Base-by-base conservation (phyloP, 2,329 filamentous ascomycete species). In the Didymella exigua region DNA sequence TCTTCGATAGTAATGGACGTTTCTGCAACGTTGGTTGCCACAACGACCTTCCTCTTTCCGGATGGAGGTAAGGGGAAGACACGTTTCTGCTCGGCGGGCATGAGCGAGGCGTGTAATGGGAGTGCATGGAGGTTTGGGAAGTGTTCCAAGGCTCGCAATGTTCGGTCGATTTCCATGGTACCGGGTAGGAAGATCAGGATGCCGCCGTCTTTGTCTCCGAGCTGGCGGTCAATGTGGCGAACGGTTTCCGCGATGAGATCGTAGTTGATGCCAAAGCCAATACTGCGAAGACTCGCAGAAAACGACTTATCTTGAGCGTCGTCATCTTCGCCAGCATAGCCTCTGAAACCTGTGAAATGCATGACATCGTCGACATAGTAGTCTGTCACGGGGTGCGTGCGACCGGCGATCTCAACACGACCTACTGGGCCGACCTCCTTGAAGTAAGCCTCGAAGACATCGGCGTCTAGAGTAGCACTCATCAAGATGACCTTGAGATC, bases 1-100 rank as follows among this genome's bases (percentile, higher is more conserved):
- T 99, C 95, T 70, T 97, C 93, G 56, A 99, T 99, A 0, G 95
- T 99, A 72, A 99, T 98, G 2, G 95, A 98, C 0, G 95, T 99
- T 74, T 99, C 95, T 2, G 95, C 95, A 2, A 99, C 93, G 68
- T 99, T 99, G 38, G 95, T 99, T 1, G 95, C 91, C 6, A 93
- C 90, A 29, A 99, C 90, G 11, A 99, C 86, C 76, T 99, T 99
- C 30, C 95, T 84, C 76, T 91, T 93, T 0, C 92, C 92, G 2
- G 78, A 74, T 0, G 93, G 93, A 4, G 95, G 79, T 13, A 82
- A 81, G 24, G 85, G 82, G 71, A 99, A 99, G 0, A 99, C 95
- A 21, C 86, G 84, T 57, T 90, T 89, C 75, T 99, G 95, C 66
- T 98, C 93, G 2, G 83, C 83, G 9, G 93, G 93, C 67, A 96